These are phyloP conservation scores for Rugonectria rugulosa DNA, from an alignment of 2,329 filamentous ascomycete genomes.

Conservation along the genomic window DNA sequence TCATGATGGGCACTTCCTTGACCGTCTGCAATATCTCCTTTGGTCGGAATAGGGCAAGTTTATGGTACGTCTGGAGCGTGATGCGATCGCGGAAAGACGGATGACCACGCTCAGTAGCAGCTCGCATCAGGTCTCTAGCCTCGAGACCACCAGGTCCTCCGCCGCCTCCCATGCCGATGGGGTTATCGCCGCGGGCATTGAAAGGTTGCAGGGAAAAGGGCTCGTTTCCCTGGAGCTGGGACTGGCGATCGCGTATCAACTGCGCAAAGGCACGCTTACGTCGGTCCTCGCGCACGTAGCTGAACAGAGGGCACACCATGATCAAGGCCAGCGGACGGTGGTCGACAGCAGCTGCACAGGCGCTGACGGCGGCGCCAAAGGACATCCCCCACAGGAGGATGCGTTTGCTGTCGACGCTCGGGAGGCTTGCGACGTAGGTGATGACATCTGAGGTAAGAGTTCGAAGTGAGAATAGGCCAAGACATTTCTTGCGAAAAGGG, in stretches of 20 bases:
- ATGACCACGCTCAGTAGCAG: constrained; percentile 19
- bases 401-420: not conserved
- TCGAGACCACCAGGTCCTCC: constrained; percentile 26
- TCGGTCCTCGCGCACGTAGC: constrained; percentile 36
- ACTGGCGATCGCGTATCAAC: constrained; percentile 45
- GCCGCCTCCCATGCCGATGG: constrained; percentile 40
- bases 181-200: constrained; percentile 46
- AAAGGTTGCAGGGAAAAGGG: constrained; percentile 48
- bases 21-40: constrained; percentile 1
- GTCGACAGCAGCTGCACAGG: not conserved
- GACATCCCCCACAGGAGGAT: not conserved
- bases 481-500: not conserved
- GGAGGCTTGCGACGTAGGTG: not conserved
- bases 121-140: constrained; percentile 31
- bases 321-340: not conserved
- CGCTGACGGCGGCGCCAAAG: not conserved
- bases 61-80: constrained; percentile 39
- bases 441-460: not conserved
- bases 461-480: not conserved
- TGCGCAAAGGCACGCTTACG: constrained; percentile 17
- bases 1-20: constrained; percentile 26
- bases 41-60: constrained; percentile 34
- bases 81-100: constrained; percentile 36
- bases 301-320: constrained; percentile 31
- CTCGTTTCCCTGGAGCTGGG: constrained; percentile 47